A percentile compares a stretch with the other conserved stretches of the same genome.
Conservation (phyloP, 345 rosid genomes). For the Sisymbrium altissimum region DNA sequence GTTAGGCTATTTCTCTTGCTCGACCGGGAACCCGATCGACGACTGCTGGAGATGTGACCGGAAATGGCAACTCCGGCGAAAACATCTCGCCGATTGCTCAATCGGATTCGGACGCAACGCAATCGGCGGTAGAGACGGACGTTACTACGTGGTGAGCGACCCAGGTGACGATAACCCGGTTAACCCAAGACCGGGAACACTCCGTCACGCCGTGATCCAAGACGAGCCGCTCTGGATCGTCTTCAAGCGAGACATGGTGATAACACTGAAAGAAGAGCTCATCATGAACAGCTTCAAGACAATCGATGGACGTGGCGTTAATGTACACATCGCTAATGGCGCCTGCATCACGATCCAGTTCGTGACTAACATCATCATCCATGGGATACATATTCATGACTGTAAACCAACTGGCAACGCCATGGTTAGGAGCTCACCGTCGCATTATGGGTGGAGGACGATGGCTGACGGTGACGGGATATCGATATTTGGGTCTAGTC, state of each 20-base stretch:
- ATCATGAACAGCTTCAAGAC: slow-evolving; percentile 91
- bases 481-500: slow-evolving; percentile 75
- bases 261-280: slow-evolving; percentile 61
- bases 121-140: slow-evolving; percentile 74
- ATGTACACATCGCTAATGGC: slow-evolving; percentile 59
- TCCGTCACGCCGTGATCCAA: slow-evolving; percentile 79
- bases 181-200: slow-evolving; percentile 72
- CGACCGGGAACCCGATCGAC: slow-evolving; percentile 76
- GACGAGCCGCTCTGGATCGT: slow-evolving; percentile 75
- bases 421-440: slow-evolving; percentile 81
- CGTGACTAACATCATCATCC: slow-evolving; percentile 73
- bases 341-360: slow-evolving; percentile 69
- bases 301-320: slow-evolving; percentile 67
- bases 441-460: slow-evolving; percentile 78
- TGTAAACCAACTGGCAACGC: slow-evolving; percentile 76
- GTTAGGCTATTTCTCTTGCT: slow-evolving; percentile 57
- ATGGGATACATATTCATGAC: slow-evolving; percentile 65
- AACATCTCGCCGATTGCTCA: slow-evolving; percentile 57
- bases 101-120: slow-evolving; percentile 85
- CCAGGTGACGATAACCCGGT: slow-evolving; percentile 60
- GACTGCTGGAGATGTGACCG: slow-evolving; percentile 89
- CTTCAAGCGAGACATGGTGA: slow-evolving; percentile 80
- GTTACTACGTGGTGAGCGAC: slow-evolving; percentile 60
- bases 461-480: slow-evolving; percentile 82
- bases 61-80: slow-evolving; percentile 51